Conservation (phyloP, 108 stramenopile species). For the Nitzschia sp. region DNA sequence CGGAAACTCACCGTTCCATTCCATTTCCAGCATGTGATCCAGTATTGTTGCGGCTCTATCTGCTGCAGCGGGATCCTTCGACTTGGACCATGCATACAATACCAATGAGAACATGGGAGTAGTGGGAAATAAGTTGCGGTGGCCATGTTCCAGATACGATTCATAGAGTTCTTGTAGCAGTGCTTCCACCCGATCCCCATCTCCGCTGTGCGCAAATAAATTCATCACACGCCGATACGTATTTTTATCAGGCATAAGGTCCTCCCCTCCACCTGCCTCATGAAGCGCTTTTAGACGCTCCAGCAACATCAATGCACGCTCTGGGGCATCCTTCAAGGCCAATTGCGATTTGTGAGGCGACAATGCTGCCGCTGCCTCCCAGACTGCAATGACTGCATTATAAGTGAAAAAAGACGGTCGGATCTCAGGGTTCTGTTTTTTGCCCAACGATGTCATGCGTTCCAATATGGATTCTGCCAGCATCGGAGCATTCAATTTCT, state of each 20-base stretch:
- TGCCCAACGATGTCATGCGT: slow-evolving; percentile 17
- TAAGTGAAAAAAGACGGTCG: slow-evolving; percentile 24
- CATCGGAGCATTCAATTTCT: slow-evolving; percentile 12
- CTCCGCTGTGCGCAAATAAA: slow-evolving; percentile 30
- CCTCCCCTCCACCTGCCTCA: slow-evolving; percentile 28
- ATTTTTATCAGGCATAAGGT: slow-evolving; percentile 28
- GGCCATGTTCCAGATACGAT: slow-evolving; percentile 27
- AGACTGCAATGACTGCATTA: slow-evolving; percentile 22
- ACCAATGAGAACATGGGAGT: slow-evolving; percentile 33
- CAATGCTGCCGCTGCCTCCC: slow-evolving; percentile 18
- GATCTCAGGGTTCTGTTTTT: slow-evolving; percentile 24
- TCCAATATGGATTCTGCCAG: slow-evolving; percentile 40
- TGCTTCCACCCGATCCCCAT: slow-evolving; percentile 38
- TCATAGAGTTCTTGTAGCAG: slow-evolving; percentile 36
- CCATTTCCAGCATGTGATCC: slow-evolving; percentile 33
- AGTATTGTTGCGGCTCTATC: slow-evolving; percentile 31
- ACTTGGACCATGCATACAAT: slow-evolving; percentile 46
- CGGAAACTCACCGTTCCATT: slow-evolving; percentile 22
- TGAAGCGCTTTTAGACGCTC: slow-evolving; percentile 27
- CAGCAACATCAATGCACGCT: slow-evolving; percentile 27
- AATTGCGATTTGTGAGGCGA: not conserved
- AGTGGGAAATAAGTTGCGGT: slow-evolving; percentile 9
- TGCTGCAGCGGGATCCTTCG: slow-evolving; percentile 27
- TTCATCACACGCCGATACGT: slow-evolving; percentile 34
- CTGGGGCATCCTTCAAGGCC: slow-evolving; percentile 26